A percentile compares a stretch with the other conserved stretches of the same genome.
These are phyloP conservation scores for Paramyrothecium roridum DNA, from an alignment of 2,329 filamentous ascomycete species.

Conservation along the genomic window DNA sequence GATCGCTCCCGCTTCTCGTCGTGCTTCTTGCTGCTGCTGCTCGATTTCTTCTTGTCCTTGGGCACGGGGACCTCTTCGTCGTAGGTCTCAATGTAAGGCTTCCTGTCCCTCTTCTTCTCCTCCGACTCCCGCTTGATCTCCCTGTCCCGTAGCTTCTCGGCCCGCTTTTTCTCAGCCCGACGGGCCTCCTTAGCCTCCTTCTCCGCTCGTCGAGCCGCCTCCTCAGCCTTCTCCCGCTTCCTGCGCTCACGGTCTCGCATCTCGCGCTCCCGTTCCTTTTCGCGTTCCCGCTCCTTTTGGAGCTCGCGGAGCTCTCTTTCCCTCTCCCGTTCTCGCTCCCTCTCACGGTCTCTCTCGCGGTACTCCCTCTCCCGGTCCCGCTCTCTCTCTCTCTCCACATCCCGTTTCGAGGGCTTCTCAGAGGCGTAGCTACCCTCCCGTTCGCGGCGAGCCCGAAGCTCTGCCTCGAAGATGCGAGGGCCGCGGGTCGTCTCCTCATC, in stretches of 20 bases:
- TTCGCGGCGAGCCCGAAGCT: slow-evolving; percentile 37
- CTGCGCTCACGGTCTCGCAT: slow-evolving; percentile 13
- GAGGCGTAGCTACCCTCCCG: slow-evolving; percentile 34
- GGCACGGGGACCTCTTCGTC: slow-evolving; percentile 22
- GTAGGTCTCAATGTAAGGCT: slow-evolving; percentile 30
- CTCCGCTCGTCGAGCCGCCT: slow-evolving; percentile 21
- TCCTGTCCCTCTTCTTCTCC: slow-evolving; percentile 31
- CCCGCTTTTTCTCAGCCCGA: slow-evolving; percentile 28
- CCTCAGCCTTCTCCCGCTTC: slow-evolving; percentile 14
- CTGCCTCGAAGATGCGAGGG: slow-evolving; percentile 40
- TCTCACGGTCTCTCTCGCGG: neutral
- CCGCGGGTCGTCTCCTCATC: slow-evolving; percentile 42
- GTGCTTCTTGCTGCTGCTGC: slow-evolving; percentile 31
- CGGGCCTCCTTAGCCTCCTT: slow-evolving; percentile 30
- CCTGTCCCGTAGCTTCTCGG: slow-evolving; percentile 33
- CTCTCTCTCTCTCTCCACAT: slow-evolving; percentile 32
- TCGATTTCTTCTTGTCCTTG: slow-evolving; percentile 35
- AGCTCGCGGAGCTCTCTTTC: slow-evolving; percentile 18
- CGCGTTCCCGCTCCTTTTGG: slow-evolving; percentile 13
- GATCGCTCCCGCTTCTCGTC: slow-evolving; percentile 33
- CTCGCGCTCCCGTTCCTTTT: slow-evolving; percentile 10
- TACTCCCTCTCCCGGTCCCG: slow-evolving; percentile 29
- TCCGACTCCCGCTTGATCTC: slow-evolving; percentile 32
- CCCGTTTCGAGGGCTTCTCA: slow-evolving; percentile 41
- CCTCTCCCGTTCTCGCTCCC: slow-evolving; percentile 29